These are phyloP conservation scores for Penicillium hesseltinei DNA, from an alignment of 2,329 filamentous ascomycete genomes.

Conservation along the genomic window DNA sequence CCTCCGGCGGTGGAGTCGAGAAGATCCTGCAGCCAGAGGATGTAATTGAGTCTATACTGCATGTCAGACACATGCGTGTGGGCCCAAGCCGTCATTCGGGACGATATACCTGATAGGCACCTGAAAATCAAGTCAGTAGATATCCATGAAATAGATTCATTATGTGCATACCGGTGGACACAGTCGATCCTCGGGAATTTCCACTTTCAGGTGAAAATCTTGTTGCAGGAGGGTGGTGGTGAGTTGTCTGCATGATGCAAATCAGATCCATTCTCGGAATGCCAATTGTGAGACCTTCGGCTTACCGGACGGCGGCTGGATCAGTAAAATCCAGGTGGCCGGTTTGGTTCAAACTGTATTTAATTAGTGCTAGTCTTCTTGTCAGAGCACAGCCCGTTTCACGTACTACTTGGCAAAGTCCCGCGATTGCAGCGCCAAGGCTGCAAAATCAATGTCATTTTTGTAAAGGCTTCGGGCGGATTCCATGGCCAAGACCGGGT, in stretches of 20 bases:
- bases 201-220: constrained; percentile 71
- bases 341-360: constrained; percentile 50
- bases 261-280: constrained; percentile 10
- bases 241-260: constrained; percentile 51
- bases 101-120: constrained; percentile 46
- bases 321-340: constrained; percentile 76
- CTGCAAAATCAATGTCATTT: constrained; percentile 60
- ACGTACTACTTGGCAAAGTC: constrained; percentile 60
- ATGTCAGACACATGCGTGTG: constrained; percentile 8
- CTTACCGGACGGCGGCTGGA: constrained; percentile 69
- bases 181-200: constrained; percentile 73
- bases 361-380: constrained; percentile 8
- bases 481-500: constrained; percentile 27
- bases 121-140: constrained; percentile 24
- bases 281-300: not conserved
- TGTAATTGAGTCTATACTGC: constrained; percentile 71
- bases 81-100: not conserved
- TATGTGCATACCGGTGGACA: constrained; percentile 70
- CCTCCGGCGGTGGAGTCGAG: constrained; percentile 64
- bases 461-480: constrained; percentile 52
- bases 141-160: not conserved
- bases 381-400: not conserved
- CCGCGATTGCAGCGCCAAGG: constrained; percentile 57
- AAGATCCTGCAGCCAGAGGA: constrained; percentile 81
- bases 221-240: constrained; percentile 73